Evolutionary conservation across 2,329 filamentous ascomycete species (phyloP).

Genomic region (Fusarium avenaceum): DNA sequence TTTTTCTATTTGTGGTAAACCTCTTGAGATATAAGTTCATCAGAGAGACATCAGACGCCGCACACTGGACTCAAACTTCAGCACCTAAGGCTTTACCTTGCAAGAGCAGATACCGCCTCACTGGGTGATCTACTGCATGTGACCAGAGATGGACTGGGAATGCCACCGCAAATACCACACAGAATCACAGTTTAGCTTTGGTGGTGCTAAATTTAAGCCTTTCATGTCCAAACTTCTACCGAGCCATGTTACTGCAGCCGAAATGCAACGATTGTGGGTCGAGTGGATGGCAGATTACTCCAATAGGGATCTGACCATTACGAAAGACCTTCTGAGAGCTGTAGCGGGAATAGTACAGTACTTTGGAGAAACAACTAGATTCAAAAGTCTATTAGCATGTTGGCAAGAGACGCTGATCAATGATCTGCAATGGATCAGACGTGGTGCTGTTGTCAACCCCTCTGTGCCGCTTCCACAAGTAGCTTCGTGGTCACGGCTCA

Average conservation of each 20-base stretch:
- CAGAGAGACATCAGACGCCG: background rate
- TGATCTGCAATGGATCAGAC: conserved; percentile 13
- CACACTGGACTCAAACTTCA: conserved; percentile 1
- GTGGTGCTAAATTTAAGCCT: background rate
- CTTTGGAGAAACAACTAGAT: conserved; percentile 5
- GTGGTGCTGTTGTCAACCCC: background rate
- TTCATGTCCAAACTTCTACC: background rate
- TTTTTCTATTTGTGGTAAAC: too few species aligned
- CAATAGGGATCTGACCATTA: conserved; percentile 1
- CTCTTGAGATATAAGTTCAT: background rate
- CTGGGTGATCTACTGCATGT: conserved; percentile 21
- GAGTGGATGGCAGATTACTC: conserved; percentile 28
- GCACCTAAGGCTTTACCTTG: conserved; percentile 13
- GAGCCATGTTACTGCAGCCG: background rate
- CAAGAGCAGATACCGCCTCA: conserved; percentile 19
- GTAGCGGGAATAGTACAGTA: conserved; percentile 11
- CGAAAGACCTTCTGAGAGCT: conserved; percentile 2
- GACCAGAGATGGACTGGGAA: conserved; percentile 24
- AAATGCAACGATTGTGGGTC: conserved; percentile 6
- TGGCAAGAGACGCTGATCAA: conserved; percentile 11
- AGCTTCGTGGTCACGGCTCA: conserved; percentile 30
- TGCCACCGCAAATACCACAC: conserved; percentile 6
- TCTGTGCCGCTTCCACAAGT: background rate
- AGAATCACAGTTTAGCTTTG: conserved; percentile 1
- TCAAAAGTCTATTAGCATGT: conserved; percentile 2